A percentile compares a stretch with the other conserved stretches of the same genome.
Evolutionary conservation across 129 eudicot genomes (phyloP).

Genomic region (Flaveria trinervia): DNA sequence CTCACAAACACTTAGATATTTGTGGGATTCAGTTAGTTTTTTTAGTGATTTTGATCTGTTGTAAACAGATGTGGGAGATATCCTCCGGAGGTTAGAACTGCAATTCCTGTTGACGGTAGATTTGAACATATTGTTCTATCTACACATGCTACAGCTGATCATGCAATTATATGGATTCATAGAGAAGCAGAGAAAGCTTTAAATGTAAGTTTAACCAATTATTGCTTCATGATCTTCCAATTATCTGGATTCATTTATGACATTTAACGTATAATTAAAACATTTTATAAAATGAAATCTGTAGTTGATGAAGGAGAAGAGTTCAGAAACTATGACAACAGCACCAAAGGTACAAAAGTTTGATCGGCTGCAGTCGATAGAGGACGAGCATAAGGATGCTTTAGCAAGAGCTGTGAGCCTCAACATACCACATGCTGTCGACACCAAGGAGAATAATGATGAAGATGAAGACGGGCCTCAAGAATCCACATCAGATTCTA

Average conservation of each 20-base stretch:
- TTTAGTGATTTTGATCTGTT: background rate
- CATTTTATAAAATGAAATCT: background rate
- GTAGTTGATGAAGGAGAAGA: constrained; percentile 58
- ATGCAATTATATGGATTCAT: constrained; percentile 80
- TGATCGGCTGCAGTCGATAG: constrained; percentile 55
- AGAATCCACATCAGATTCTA: constrained; percentile 36
- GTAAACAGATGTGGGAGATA: constrained; percentile 82
- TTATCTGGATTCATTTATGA: background rate
- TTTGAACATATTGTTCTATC: constrained; percentile 93
- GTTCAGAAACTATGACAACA: constrained; percentile 46
- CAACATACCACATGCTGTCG: constrained; percentile 72
- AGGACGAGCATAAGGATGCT: constrained; percentile 81
- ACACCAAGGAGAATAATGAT: constrained; percentile 24
- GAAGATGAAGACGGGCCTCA: constrained; percentile 26
- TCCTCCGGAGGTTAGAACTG: constrained; percentile 95
- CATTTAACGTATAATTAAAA: background rate
- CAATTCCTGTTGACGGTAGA: constrained; percentile 95
- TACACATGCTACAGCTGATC: constrained; percentile 79
- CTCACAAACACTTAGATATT: background rate
- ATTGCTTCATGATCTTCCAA: background rate
- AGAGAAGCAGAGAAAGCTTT: constrained; percentile 79
- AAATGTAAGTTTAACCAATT: constrained; percentile 38
- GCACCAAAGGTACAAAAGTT: constrained; percentile 66
- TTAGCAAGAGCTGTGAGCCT: constrained; percentile 72
- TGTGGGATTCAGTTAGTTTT: background rate